phyloP scores from a whole-genome alignment of 176 grass and related monocot species.

The Oryza meridionalis region DNA sequence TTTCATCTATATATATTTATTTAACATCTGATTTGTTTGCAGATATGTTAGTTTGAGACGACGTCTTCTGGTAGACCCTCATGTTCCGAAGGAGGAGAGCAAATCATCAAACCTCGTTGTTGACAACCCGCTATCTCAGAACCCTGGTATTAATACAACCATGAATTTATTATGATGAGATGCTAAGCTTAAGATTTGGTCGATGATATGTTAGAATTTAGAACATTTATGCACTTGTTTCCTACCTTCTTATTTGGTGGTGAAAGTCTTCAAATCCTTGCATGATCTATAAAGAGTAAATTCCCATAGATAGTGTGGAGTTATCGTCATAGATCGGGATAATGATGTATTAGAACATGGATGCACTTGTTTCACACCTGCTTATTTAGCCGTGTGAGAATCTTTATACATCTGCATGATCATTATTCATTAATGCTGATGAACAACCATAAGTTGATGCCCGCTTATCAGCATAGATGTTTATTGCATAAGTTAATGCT shows the following conservation, averaged over 20 bases:
- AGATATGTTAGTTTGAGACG: constrained; percentile 89
- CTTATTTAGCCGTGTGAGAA: neutral
- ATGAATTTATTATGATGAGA: neutral
- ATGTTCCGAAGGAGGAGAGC: constrained; percentile 68
- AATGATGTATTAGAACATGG: neutral
- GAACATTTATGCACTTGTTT: constrained; percentile 19
- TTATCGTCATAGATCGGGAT: constrained; percentile 1
- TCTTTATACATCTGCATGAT: constrained; percentile 28
- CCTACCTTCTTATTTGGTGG: neutral
- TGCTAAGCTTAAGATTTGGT: neutral
- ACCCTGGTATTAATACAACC: constrained; percentile 69
- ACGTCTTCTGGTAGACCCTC: constrained; percentile 73
- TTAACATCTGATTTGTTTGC: constrained; percentile 19
- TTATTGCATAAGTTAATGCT: neutral
- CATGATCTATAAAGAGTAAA: constrained; percentile 17
- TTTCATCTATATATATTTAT: constrained; percentile 10
- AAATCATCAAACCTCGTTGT: constrained; percentile 60
- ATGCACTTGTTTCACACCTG: neutral
- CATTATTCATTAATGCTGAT: constrained; percentile 31
- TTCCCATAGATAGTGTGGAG: neutral
- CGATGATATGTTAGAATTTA: constrained; percentile 31
- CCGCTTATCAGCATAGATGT: constrained; percentile 13
- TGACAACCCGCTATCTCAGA: constrained; percentile 96
- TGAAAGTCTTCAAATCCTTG: constrained; percentile 24
- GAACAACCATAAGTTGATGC: neutral